Evolutionary conservation across 2,329 filamentous ascomycete genomes (phyloP).

Genomic region (Colletotrichum cordylinicola): DNA sequence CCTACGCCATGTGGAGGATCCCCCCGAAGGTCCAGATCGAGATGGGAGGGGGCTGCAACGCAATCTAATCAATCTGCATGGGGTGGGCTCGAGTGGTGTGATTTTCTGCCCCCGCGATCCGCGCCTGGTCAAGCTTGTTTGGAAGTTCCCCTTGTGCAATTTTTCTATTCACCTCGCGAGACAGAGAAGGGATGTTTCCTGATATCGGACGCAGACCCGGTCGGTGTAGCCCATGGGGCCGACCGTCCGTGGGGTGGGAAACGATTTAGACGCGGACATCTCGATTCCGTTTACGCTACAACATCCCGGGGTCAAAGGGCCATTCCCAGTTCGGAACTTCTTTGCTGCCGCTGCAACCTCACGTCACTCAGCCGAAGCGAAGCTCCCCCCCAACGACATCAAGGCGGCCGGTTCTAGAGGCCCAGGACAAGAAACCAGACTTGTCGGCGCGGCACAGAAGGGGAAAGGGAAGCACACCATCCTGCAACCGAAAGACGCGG

Average conservation of each 20-base stretch:
- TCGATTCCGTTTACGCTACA: slow-evolving; percentile 12
- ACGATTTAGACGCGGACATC: slow-evolving; percentile 14
- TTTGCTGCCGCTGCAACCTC: slow-evolving; percentile 10
- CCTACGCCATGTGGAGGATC: neutral
- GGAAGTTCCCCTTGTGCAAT: neutral
- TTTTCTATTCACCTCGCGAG: neutral
- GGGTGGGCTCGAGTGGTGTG: slow-evolving; percentile 1
- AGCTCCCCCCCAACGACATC: neutral
- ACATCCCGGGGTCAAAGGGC: neutral
- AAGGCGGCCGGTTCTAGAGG: neutral
- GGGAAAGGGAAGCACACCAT: slow-evolving; percentile 1
- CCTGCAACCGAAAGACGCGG: neutral
- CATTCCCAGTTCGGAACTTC: neutral
- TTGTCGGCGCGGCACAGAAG: neutral
- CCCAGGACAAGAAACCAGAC: neutral
- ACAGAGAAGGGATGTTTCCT: neutral
- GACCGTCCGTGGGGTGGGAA: neutral
- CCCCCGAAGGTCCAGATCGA: neutral
- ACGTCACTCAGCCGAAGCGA: neutral
- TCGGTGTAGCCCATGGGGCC: neutral
- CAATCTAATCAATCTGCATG: slow-evolving; percentile 13
- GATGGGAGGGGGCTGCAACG: slow-evolving; percentile 7
- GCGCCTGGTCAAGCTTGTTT: neutral
- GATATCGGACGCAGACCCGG: neutral
- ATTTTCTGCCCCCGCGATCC: slow-evolving; percentile 1